Evolutionary conservation across 805 yeast species (phyloP).

Genomic region (Lipomyces chichibuensis): DNA sequence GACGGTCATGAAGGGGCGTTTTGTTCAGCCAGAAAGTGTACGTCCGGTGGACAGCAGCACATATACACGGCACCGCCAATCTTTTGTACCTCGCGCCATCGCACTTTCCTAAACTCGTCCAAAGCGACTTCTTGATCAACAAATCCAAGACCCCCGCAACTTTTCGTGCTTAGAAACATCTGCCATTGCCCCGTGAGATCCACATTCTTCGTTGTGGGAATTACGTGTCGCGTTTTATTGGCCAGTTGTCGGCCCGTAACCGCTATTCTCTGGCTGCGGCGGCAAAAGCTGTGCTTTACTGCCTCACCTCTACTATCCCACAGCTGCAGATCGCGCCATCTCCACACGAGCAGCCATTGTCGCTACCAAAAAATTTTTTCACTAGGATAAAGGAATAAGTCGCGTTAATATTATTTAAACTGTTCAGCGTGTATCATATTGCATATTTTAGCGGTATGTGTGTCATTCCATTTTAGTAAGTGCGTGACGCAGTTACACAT

Average conservation of each 20-base stretch:
- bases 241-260: neutral
- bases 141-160: neutral
- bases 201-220: neutral
- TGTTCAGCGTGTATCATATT: neutral
- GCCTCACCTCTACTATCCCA: neutral
- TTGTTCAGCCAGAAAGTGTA: too few relatives aligned
- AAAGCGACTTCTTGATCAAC: neutral
- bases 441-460: neutral
- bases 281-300: neutral
- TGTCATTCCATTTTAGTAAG: neutral
- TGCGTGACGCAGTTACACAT: neutral
- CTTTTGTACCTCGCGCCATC: neutral
- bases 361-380: neutral
- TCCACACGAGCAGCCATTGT: neutral
- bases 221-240: neutral
- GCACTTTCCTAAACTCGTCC: neutral
- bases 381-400: neutral
- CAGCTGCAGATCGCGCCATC: neutral
- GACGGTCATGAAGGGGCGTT: too few relatives aligned
- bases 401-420: neutral
- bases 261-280: neutral
- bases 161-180: neutral
- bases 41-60: too few relatives aligned
- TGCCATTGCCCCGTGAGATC: neutral
- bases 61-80: neutral